phyloP scores from a whole-genome alignment of 2,329 filamentous ascomycete genomes.

The Penicillium capsulatum region DNA sequence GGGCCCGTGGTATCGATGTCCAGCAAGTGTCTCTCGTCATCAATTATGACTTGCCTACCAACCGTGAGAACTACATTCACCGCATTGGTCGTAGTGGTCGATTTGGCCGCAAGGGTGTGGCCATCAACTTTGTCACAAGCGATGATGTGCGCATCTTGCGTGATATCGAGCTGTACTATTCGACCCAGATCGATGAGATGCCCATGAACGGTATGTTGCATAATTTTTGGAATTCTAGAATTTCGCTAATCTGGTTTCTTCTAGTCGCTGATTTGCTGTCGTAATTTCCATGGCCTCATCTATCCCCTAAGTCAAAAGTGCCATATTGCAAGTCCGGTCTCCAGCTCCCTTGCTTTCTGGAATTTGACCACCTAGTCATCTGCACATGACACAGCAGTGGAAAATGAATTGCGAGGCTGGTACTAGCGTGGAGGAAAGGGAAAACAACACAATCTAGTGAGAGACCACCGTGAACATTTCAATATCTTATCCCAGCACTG shows the following conservation, averaged over 20 bases:
- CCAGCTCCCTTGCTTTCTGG: too few relatives aligned
- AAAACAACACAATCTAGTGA: slow-evolving; percentile 23
- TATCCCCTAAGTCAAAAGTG: slow-evolving; percentile 7
- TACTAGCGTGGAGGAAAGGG: slow-evolving; percentile 38
- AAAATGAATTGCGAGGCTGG: slow-evolving; percentile 12
- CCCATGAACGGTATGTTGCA: slow-evolving; percentile 80
- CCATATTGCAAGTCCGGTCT: not conserved
- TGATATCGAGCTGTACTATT: slow-evolving; percentile 99
- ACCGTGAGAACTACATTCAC: slow-evolving; percentile 99
- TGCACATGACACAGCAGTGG: not conserved
- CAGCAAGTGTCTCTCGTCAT: slow-evolving; percentile 99
- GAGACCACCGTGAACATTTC: slow-evolving; percentile 11
- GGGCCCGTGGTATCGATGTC: slow-evolving; percentile 99
- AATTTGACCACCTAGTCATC: too few relatives aligned
- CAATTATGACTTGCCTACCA: slow-evolving; percentile 98
- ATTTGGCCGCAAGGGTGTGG: slow-evolving; percentile 99
- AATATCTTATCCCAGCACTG: slow-evolving; percentile 6
- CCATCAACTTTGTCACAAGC: slow-evolving; percentile 99
- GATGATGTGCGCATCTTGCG: slow-evolving; percentile 99
- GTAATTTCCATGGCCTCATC: slow-evolving; percentile 19
- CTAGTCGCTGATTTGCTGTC: slow-evolving; percentile 37
- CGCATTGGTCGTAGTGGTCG: slow-evolving; percentile 98
- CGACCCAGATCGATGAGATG: slow-evolving; percentile 99
- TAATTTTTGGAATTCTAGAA: not conserved
- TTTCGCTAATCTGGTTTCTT: slow-evolving; percentile 11